Percentiles rank a stretch among this genome's conserved stretches.
phyloP scores from a whole-genome alignment of 305 asterid genomes.

The Solanum hybrid region DNA sequence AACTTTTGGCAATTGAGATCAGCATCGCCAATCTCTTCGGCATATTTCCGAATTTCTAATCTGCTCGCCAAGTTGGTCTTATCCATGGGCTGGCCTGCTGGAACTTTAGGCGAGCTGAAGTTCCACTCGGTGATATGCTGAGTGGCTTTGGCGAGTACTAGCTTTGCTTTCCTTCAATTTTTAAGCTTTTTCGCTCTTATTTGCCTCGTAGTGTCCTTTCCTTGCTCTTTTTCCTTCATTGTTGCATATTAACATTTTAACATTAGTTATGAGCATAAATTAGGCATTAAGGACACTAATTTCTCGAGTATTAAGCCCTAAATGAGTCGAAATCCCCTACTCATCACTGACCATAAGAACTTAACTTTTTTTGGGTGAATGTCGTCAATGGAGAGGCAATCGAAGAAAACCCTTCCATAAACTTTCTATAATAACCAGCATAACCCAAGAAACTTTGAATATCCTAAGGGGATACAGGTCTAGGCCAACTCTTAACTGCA shows the following conservation, averaged over 20 bases:
- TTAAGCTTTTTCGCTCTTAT: not conserved
- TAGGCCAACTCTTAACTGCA: not conserved
- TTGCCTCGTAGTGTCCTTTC: not conserved
- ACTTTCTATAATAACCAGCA: not conserved
- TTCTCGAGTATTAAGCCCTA: not conserved
- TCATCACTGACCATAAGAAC: not conserved
- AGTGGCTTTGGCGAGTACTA: not conserved
- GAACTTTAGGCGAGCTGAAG: not conserved
- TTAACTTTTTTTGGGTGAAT: too few relatives aligned
- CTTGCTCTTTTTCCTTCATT: not conserved
- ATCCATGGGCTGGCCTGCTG: not conserved
- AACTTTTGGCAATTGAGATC: not conserved
- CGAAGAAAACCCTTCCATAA: not conserved
- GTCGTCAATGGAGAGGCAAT: not conserved
- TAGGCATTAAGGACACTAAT: not conserved
- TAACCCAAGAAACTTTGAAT: not conserved
- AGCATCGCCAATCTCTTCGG: not conserved
- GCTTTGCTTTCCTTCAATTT: too few relatives aligned
- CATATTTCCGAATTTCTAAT: fast-evolving
- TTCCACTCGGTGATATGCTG: not conserved
- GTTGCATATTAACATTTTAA: too few relatives aligned
- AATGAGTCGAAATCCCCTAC: not conserved
- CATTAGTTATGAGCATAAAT: too few relatives aligned
- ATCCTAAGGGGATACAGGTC: not conserved
- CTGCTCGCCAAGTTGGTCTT: not conserved